These are phyloP conservation scores for Yamadazyma jaroonii DNA, from an alignment of 1,139 yeast species.

Conservation along the genomic window DNA sequence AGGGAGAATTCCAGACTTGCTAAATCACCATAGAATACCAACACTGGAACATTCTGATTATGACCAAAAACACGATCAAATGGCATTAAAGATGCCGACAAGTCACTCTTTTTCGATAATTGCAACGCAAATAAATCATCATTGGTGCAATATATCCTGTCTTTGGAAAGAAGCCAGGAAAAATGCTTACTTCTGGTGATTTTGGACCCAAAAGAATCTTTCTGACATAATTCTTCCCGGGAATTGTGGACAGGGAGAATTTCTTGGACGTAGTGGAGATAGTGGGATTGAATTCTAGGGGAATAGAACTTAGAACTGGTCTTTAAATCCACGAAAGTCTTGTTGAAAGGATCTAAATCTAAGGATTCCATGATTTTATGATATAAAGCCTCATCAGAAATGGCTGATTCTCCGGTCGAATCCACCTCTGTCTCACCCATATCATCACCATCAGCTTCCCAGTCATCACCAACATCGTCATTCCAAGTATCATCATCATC, in stretches of 20 bases:
- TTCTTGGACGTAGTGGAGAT: slow-evolving; percentile 42
- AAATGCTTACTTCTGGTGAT: slow-evolving; percentile 20
- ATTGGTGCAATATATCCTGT: slow-evolving; percentile 57
- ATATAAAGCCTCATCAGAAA: slow-evolving; percentile 18
- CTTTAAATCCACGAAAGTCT: slow-evolving; percentile 46
- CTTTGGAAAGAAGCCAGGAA: slow-evolving; percentile 55
- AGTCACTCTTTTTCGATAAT: slow-evolving; percentile 27
- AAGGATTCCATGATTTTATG: slow-evolving; percentile 30
- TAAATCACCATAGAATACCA: slow-evolving; percentile 53
- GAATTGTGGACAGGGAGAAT: slow-evolving; percentile 15
- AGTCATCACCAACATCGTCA: slow-evolving; percentile 19
- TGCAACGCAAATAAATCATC: slow-evolving; percentile 70
- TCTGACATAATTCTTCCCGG: slow-evolving; percentile 22
- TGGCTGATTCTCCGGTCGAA: too few species aligned
- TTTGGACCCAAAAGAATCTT: slow-evolving; percentile 39
- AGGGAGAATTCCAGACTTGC: slow-evolving; percentile 44
- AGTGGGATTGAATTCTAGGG: slow-evolving; percentile 67
- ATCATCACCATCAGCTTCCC: too few species aligned
- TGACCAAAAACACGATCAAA: slow-evolving; percentile 63
- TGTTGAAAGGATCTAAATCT: slow-evolving; percentile 15
- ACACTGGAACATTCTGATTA: slow-evolving; percentile 36
- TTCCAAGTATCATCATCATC: slow-evolving; percentile 34
- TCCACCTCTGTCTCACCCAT: too few species aligned
- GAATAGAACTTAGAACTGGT: slow-evolving; percentile 52
- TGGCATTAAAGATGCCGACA: slow-evolving; percentile 24